Conservation (phyloP, 2,329 filamentous ascomycete genomes). For the Penicillium capsulatum region DNA sequence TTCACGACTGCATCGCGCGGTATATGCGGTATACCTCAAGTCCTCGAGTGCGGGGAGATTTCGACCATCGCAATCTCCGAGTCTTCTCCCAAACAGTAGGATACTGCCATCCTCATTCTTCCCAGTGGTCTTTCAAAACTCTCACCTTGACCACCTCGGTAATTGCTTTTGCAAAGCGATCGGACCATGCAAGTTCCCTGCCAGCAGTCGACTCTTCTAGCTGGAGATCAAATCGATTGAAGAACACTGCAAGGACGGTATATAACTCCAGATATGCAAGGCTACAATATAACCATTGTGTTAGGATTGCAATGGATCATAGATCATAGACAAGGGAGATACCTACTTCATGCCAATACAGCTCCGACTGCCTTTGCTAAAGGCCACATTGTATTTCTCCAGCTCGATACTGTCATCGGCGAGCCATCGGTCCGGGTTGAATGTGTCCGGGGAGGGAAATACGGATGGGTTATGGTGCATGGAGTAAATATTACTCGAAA, state of each 20-base stretch:
- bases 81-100: no score
- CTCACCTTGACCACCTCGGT: conserved; percentile 1
- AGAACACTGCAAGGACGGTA: conserved; percentile 1
- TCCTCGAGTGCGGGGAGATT: no score
- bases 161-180: conserved; percentile 1
- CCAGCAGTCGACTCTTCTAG: neutral
- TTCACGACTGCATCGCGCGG: no score
- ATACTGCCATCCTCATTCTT: no score
- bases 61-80: no score
- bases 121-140: neutral
- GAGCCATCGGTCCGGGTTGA: conserved; percentile 5
- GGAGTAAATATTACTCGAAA: conserved; percentile 4
- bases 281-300: neutral
- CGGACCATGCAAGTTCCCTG: conserved; percentile 1
- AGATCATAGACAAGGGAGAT: no score
- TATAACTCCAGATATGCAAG: conserved; percentile 7
- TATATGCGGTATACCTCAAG: no score
- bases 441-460: conserved; percentile 1
- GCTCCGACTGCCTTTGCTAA: conserved; percentile 3
- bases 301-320: neutral
- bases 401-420: conserved; percentile 1
- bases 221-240: conserved; percentile 4
- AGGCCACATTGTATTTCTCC: conserved; percentile 5
- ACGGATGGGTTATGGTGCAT: conserved; percentile 2
- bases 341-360: conserved; percentile 6